A percentile compares a stretch with the other conserved stretches of the same genome.
phyloP scores from a whole-genome alignment of 1,284 basidiomycete species.

The Malassezia sp. region DNA sequence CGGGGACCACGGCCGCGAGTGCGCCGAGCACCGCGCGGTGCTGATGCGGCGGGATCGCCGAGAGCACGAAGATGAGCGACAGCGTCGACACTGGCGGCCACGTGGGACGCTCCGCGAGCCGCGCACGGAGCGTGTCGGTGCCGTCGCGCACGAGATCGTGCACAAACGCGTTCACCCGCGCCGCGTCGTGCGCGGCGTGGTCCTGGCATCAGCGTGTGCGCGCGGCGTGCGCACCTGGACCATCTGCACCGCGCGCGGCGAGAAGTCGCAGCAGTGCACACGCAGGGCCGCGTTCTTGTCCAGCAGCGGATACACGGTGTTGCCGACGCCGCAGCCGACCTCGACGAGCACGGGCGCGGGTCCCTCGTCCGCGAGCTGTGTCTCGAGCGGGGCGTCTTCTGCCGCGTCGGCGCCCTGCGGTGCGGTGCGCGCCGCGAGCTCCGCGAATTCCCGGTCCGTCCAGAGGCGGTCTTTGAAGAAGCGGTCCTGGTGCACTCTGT shows the following conservation, averaged over 20 bases:
- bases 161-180: constrained; percentile 44
- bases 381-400: constrained; percentile 16
- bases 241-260: constrained; percentile 34
- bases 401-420: background rate
- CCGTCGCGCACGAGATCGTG: constrained; percentile 33
- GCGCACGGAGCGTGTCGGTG: background rate
- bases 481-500: constrained; percentile 38
- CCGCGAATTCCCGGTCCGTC: constrained; percentile 43
- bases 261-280: constrained; percentile 45
- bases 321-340: constrained; percentile 46
- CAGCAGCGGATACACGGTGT: constrained; percentile 40
- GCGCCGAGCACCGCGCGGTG: constrained; percentile 27
- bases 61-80: constrained; percentile 45
- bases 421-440: constrained; percentile 3
- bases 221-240: constrained; percentile 22
- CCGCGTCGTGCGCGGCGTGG: constrained; percentile 28
- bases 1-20: constrained; percentile 18
- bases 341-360: constrained; percentile 32
- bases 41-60: constrained; percentile 43
- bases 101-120: background rate
- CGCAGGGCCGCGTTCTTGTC: constrained; percentile 22
- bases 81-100: constrained; percentile 30
- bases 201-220: too few relatives aligned
- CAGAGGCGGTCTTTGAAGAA: constrained; percentile 49
- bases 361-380: background rate